Evolutionary conservation across 2,329 filamentous ascomycete species (phyloP).

Genomic region (Trichoderma asperellum): DNA sequence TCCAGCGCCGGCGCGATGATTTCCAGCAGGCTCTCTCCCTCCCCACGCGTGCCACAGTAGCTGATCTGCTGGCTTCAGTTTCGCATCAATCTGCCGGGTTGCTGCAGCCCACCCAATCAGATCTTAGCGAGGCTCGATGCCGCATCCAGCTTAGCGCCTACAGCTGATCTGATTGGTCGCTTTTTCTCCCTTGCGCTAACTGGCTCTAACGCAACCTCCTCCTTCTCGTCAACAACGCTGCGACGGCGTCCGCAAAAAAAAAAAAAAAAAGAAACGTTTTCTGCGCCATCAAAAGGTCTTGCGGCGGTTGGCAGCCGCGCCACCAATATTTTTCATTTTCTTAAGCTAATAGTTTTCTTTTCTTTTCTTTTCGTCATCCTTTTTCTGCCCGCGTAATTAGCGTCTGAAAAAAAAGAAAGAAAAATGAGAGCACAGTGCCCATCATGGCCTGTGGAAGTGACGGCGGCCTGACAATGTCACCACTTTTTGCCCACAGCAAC

Average conservation of each 20-base stretch:
- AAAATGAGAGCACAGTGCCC: slow-evolving; percentile 8
- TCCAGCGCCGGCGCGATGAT: neutral
- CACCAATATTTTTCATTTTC: neutral
- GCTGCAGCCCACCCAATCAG: slow-evolving; percentile 20
- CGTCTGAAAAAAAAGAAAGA: neutral
- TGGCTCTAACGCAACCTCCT: slow-evolving; percentile 27
- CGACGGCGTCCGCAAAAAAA: slow-evolving; percentile 5
- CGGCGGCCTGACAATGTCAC: slow-evolving; percentile 24
- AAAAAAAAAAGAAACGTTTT: slow-evolving; percentile 1
- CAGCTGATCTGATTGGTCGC: slow-evolving; percentile 16
- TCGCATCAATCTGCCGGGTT: neutral
- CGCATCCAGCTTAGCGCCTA: slow-evolving; percentile 16
- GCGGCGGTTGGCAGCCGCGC: neutral
- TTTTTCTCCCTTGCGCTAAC: slow-evolving; percentile 27
- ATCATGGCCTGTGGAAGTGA: slow-evolving; percentile 15
- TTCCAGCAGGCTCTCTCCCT: neutral
- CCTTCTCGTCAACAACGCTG: slow-evolving; percentile 23
- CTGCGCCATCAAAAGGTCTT: slow-evolving; percentile 3
- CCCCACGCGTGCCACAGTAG: neutral
- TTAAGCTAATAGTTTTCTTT: neutral
- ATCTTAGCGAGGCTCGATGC: neutral
- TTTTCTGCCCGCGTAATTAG: neutral
- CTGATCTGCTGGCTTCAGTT: slow-evolving; percentile 10
- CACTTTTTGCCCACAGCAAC: slow-evolving; percentile 12
- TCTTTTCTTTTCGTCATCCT: neutral